Base-by-base conservation (phyloP, 331 rosid genomes). In the Quercus tomentella region DNA sequence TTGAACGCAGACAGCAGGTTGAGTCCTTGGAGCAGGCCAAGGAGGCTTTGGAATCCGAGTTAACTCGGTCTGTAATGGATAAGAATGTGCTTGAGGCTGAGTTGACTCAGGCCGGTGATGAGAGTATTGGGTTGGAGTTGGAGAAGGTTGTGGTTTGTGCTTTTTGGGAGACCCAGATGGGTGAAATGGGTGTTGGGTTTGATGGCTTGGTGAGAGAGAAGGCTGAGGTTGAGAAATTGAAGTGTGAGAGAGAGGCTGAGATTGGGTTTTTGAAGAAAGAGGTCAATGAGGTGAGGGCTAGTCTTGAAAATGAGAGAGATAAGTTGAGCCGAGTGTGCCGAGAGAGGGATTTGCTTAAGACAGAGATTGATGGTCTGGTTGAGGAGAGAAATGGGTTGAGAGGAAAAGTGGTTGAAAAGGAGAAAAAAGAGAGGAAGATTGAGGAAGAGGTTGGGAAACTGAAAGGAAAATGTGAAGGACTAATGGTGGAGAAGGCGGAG, bases 271-370 rank as follows among this genome's bases (percentile, higher is more conserved):
- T 90, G 76, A 78, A 75, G 65, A 81, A 70, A 72, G 80, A 84
- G 41, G 56, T 80, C 55, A 61, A 7, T 15, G 80, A 45, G 30
- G 80, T 91, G 6, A 16, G 4, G 18, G 41, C 43, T 23, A 31
- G 77, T 7, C 66, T 92, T 20, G 89, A 83, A 58, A 78, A 31
- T 6, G 89, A 87, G 87, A 85, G 76, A 57, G 60, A 21, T 18
- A 55, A 49, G 31, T 20, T 85, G 79, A 79, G 51, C 22, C 7
- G 75, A 23, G 76, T 86, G 20, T 77, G 79, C 51, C 45, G 23
- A 12, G 91, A 90, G 86, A 91, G 83, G 81, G 97, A 91, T 35
- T 43, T 7, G 68, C 20, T 86, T 71, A 86, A 58, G 77, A 33
- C 5, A 0, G 82, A 81, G 18, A 66, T 82, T 5, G 80, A 70